Base-by-base conservation (phyloP, 75 land plant species). In the Larix kaempferi region DNA sequence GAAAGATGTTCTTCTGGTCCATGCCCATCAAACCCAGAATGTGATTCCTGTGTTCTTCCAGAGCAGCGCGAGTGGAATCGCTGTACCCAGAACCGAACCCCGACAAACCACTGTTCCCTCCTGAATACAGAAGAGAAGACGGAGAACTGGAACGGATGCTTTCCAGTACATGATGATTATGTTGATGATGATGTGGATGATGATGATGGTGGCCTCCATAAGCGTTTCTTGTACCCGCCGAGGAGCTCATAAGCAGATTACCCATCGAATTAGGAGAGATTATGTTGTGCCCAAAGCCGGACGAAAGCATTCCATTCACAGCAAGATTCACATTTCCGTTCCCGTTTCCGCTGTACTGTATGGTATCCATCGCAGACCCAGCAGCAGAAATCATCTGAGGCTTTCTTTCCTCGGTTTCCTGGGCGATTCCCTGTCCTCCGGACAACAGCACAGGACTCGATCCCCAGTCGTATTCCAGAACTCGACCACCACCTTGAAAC, bases 221-320 rank as follows among this genome's bases (percentile, higher is more conserved):
- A 3, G 23, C 23, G 12, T 49, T 49, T 8, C 72, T 69, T 41
- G 72, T 21, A 41, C 72, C 17, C 11, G 54, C 54, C 54, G 54
- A 49, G 54, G 54, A 49, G 54, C 12, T 49, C 54, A 49, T 49
- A 2, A 49, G 54, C 54, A 49, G 54, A 11, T 49, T 49, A 49
- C 54, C 54, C 54, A 49, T 49, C 12, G 54, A 49, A 49, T 49
- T 49, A 49, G 54, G 54, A 10, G 54, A 49, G 11, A 39, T 69
- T n/a, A 11, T 19, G 21, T 69, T 41, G 49, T 69, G 52, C 13
- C 49, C 21, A n/a, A 41, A 37, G 23, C 72, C 52, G 72, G 72
- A 69, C 52, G 72, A 69, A 39, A 69, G 72, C 72, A 69, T 69
- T 37, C 72, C 72, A 69, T 69, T 69, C 72, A 69, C 6, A 69